These are phyloP conservation scores for Zopfia rhizophila DNA, from an alignment of 2,329 filamentous ascomycete genomes.

Conservation along the genomic window DNA sequence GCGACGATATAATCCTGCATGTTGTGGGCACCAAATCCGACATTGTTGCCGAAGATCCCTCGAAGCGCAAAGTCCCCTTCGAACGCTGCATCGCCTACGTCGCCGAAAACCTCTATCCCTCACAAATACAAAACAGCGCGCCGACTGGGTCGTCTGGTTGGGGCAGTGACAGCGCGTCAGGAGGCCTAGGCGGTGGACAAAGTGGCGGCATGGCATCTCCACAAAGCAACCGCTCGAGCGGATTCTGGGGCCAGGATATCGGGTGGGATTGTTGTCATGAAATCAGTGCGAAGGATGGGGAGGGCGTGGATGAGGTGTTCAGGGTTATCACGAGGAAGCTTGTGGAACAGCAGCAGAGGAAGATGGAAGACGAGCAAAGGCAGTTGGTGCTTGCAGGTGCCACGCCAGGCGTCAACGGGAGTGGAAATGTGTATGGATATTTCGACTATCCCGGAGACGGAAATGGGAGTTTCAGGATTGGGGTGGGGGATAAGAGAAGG, in stretches of 20 bases:
- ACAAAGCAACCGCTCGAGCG: slow-evolving; percentile 67
- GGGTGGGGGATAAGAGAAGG: slow-evolving; percentile 69
- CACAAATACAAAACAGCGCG: slow-evolving; percentile 53
- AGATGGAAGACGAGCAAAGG: slow-evolving; percentile 61
- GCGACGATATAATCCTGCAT: slow-evolving; percentile 83
- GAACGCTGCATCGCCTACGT: slow-evolving; percentile 97
- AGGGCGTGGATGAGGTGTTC: slow-evolving; percentile 97
- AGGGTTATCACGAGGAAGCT: slow-evolving; percentile 87
- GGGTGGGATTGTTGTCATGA: slow-evolving; percentile 99
- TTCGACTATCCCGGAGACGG: slow-evolving; percentile 61
- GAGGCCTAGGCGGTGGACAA: slow-evolving; percentile 51
- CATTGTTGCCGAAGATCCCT: slow-evolving; percentile 85
- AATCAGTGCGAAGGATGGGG: slow-evolving; percentile 91
- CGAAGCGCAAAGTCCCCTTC: slow-evolving; percentile 84
- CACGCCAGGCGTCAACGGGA: slow-evolving; percentile 55
- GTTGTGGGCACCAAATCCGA: slow-evolving; percentile 87
- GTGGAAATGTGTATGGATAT: slow-evolving; percentile 52
- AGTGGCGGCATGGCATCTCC: slow-evolving; percentile 57
- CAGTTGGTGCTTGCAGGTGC: slow-evolving; percentile 55
- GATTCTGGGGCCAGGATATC: slow-evolving; percentile 91
- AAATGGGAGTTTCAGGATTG: slow-evolving; percentile 69
- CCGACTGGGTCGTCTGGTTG: slow-evolving; percentile 27
- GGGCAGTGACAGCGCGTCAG: slow-evolving; percentile 29
- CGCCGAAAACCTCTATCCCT: slow-evolving; percentile 86
- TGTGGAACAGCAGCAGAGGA: slow-evolving; percentile 75